A percentile compares a stretch with the other conserved stretches of the same genome.
These are phyloP conservation scores for Sequoia sempervirens DNA, from an alignment of 75 land plant genomes.

Conservation along the genomic window DNA sequence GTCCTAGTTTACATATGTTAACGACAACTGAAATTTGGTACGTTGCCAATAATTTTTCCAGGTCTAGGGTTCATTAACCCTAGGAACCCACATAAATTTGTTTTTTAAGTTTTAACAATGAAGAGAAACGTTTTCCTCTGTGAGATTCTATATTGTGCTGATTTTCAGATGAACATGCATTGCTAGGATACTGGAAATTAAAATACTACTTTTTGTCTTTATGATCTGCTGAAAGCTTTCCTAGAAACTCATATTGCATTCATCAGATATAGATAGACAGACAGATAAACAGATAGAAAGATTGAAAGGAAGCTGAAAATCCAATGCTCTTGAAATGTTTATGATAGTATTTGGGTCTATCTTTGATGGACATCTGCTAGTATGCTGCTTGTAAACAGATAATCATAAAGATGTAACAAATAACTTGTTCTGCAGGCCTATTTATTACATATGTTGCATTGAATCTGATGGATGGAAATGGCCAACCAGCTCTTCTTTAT, in stretches of 20 bases:
- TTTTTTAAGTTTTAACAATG: neutral
- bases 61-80: neutral
- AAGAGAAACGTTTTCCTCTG: neutral
- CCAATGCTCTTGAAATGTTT: neutral
- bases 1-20: neutral
- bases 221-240: neutral
- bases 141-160: neutral
- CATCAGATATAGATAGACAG: neutral
- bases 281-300: neutral
- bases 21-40: neutral
- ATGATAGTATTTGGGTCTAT: neutral
- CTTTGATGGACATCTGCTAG: neutral
- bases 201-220: neutral
- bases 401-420: neutral
- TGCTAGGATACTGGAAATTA: neutral
- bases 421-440: conserved; percentile 51
- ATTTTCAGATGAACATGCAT: neutral
- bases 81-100: neutral
- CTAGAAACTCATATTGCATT: neutral
- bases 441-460: conserved; percentile 85
- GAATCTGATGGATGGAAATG: conserved; percentile 95
- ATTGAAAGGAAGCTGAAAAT: neutral
- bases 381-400: neutral
- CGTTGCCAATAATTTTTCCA: neutral
- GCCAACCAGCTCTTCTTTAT: conserved; percentile 95